Evolutionary conservation across 345 rosid genomes (phyloP).

Genomic region (Cochlearia excelsa): DNA sequence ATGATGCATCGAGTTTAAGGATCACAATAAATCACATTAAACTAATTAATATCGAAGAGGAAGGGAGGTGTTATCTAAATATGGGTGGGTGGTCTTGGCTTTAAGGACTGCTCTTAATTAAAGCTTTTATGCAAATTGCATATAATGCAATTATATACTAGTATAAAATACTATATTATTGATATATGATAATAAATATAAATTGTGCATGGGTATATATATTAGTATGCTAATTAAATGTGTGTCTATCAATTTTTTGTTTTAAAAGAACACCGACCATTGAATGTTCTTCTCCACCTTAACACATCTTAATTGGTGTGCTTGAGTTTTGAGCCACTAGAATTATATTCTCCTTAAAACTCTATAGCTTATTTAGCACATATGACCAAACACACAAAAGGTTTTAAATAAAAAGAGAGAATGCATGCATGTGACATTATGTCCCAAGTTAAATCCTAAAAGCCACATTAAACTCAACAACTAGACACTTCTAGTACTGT

Average conservation of each 20-base stretch:
- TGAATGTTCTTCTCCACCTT: not conserved
- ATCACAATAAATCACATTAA: constrained; percentile 6
- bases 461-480: constrained; percentile 29
- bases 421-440: constrained; percentile 20
- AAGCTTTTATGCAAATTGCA: constrained; percentile 1
- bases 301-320: no score
- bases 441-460: constrained; percentile 27
- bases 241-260: not conserved
- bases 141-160: no score
- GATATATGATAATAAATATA: no score
- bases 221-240: constrained; percentile 3
- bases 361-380: no score
- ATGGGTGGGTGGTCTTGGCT: constrained; percentile 20
- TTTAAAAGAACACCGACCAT: constrained; percentile 19
- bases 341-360: no score
- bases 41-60: constrained; percentile 10
- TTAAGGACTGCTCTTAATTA: constrained; percentile 31
- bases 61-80: constrained; percentile 19
- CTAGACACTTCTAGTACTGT: constrained; percentile 14
- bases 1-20: constrained; percentile 24
- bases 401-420: no score
- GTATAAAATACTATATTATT: no score
- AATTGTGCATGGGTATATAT: no score
- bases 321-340: no score
- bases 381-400: no score